phyloP scores from a whole-genome alignment of 2,329 filamentous ascomycete species.

The Penicillium sp. region DNA sequence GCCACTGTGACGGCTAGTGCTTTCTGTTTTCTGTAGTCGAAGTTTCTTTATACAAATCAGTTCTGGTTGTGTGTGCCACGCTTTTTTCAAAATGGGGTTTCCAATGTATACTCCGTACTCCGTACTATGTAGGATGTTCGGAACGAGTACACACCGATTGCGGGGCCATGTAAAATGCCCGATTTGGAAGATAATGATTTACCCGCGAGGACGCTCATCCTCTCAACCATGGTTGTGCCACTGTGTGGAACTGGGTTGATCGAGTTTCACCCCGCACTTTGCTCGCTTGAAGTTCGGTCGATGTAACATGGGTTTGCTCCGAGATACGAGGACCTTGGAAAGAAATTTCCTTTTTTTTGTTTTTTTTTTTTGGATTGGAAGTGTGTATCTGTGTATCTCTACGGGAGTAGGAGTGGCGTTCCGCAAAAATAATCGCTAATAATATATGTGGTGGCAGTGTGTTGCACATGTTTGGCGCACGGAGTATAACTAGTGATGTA shows the following conservation, averaged over 20 bases:
- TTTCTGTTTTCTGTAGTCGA: background rate
- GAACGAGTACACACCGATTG: background rate
- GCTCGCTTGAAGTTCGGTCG: background rate
- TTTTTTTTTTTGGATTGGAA: background rate
- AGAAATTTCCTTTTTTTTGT: too few species aligned
- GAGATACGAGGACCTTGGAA: slow-evolving; percentile 5
- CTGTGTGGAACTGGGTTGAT: slow-evolving; percentile 6
- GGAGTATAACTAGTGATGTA: background rate
- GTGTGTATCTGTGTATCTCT: background rate
- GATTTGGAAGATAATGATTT: background rate
- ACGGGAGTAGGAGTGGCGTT: background rate
- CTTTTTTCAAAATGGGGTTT: background rate
- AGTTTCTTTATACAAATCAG: background rate
- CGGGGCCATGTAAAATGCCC: background rate
- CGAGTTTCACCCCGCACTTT: slow-evolving; percentile 16
- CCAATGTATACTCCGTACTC: background rate
- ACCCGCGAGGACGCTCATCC: slow-evolving; percentile 1
- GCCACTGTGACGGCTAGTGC: background rate
- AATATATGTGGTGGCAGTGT: background rate
- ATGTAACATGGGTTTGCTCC: slow-evolving; percentile 2
- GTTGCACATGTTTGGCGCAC: background rate
- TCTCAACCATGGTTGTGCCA: slow-evolving; percentile 8
- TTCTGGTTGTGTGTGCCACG: background rate
- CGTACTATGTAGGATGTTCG: too few species aligned
- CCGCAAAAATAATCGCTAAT: background rate